These are phyloP conservation scores for Mycena vulgaris DNA, from an alignment of 768 basidiomycete genomes.

Conservation along the genomic window DNA sequence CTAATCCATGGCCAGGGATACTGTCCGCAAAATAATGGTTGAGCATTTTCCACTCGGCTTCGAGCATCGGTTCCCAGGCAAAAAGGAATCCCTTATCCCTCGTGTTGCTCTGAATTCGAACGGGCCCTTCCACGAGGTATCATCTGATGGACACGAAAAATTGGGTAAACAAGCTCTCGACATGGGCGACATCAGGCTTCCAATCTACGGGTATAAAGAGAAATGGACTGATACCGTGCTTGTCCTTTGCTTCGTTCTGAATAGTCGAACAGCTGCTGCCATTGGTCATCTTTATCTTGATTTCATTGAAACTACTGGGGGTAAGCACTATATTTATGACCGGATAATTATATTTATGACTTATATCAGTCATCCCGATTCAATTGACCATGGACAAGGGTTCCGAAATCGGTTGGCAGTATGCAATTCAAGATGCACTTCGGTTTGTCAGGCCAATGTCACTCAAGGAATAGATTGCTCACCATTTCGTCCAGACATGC, in stretches of 20 bases:
- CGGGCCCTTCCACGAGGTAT: slow-evolving; percentile 43
- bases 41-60: slow-evolving; percentile 36
- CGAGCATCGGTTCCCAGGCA: slow-evolving; percentile 35
- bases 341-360: background rate
- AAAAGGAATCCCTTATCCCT: slow-evolving; percentile 19
- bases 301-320: slow-evolving; percentile 43
- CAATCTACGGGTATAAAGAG: slow-evolving; percentile 39
- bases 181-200: too few species aligned
- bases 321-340: slow-evolving; percentile 34
- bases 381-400: too few species aligned
- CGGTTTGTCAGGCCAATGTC: too few species aligned
- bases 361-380: slow-evolving; percentile 43
- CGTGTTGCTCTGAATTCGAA: slow-evolving; percentile 13
- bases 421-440: too few species aligned
- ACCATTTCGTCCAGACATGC: too few species aligned
- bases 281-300: slow-evolving; percentile 53
- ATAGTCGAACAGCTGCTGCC: slow-evolving; percentile 39
- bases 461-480: too few species aligned
- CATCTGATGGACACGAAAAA: too few species aligned
- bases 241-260: slow-evolving; percentile 43
- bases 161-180: too few species aligned
- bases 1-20: background rate
- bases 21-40: slow-evolving; percentile 11
- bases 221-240: slow-evolving; percentile 44
- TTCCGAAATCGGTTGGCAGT: too few species aligned